phyloP scores from a whole-genome alignment of 345 rosid species.

The Murraya paniculata region DNA sequence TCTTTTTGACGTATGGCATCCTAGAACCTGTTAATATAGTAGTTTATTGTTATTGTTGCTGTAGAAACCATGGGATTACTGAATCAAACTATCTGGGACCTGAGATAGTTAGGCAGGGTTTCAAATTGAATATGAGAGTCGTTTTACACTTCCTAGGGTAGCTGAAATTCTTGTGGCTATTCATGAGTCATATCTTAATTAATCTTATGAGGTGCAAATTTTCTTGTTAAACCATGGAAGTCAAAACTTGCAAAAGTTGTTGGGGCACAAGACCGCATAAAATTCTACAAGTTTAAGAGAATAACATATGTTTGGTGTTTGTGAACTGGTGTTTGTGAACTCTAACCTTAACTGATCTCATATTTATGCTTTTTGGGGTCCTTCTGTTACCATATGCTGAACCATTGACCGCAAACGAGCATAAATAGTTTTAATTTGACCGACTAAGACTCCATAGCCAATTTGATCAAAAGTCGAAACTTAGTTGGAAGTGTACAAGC shows the following conservation, averaged over 20 bases:
- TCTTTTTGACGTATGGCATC: neutral
- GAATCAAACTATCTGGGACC: neutral
- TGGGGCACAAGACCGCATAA: neutral
- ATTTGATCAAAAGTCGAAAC: neutral
- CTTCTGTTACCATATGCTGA: neutral
- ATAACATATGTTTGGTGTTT: neutral
- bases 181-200: neutral
- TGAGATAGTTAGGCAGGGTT: neutral
- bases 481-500: slow-evolving; percentile 1
- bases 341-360: neutral
- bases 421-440: neutral
- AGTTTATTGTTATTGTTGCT: neutral
- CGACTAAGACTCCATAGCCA: neutral
- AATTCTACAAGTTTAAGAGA: neutral
- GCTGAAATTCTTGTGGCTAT: neutral
- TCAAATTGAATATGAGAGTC: neutral
- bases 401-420: neutral
- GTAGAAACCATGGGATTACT: neutral
- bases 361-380: neutral
- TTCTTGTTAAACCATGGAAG: neutral
- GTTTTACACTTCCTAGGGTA: neutral
- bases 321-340: no score
- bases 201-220: neutral
- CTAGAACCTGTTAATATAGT: neutral
- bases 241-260: neutral